Evolutionary conservation across 2,329 filamentous ascomycete species (phyloP).

Genomic region (Arthroderma sp.): DNA sequence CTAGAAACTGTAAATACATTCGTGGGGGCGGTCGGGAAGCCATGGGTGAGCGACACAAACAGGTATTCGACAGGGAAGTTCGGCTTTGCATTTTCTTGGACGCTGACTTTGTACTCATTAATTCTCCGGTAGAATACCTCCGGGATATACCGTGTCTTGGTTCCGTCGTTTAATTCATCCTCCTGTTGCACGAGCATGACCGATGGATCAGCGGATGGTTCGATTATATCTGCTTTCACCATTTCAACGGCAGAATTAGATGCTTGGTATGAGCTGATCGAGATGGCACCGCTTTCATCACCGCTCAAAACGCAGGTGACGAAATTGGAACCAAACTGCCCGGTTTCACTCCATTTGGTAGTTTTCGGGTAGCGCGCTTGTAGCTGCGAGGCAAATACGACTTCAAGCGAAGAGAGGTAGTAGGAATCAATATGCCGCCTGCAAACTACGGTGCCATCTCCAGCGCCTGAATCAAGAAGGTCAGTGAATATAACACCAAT

Average conservation of each 20-base stretch:
- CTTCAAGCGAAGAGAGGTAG: slow-evolving; percentile 82
- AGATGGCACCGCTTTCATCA: slow-evolving; percentile 76
- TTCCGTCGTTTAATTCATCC: slow-evolving; percentile 63
- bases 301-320: slow-evolving; percentile 94
- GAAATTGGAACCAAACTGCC: slow-evolving; percentile 87
- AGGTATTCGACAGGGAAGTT: slow-evolving; percentile 94
- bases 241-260: slow-evolving; percentile 95
- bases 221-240: slow-evolving; percentile 86
- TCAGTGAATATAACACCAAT: slow-evolving; percentile 94
- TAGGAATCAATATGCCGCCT: slow-evolving; percentile 94
- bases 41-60: slow-evolving; percentile 88
- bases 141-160: slow-evolving; percentile 75
- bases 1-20: slow-evolving; percentile 58
- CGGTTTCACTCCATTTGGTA: slow-evolving; percentile 94
- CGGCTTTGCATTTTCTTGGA: slow-evolving; percentile 94
- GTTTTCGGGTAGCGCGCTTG: slow-evolving; percentile 81
- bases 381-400: slow-evolving; percentile 73
- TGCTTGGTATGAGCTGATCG: slow-evolving; percentile 83
- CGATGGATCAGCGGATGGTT: slow-evolving; percentile 82
- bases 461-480: slow-evolving; percentile 64
- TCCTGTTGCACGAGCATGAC: slow-evolving; percentile 93
- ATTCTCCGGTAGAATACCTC: slow-evolving; percentile 93
- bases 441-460: slow-evolving; percentile 79
- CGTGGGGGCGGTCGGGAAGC: slow-evolving; percentile 70
- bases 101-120: slow-evolving; percentile 92